Percentiles rank a stretch among this genome's conserved stretches.
Evolutionary conservation across 2,329 filamentous ascomycete species (phyloP).

Genomic region (Arthrobotrys iridis): DNA sequence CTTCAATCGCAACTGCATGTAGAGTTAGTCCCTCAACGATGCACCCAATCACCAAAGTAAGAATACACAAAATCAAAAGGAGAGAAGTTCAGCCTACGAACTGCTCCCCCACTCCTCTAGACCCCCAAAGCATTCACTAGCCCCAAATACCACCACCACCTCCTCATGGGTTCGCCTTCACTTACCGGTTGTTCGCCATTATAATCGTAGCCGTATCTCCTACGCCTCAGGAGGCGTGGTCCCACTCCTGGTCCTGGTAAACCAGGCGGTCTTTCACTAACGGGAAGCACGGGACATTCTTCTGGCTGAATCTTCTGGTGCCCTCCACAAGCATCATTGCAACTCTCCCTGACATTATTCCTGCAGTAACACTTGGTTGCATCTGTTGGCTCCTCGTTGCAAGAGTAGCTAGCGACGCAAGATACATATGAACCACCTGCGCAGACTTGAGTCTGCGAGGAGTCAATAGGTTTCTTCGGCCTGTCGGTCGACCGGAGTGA

Average conservation of each 20-base stretch:
- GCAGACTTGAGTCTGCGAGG: conserved; percentile 28
- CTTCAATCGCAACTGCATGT: not conserved
- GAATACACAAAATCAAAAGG: conserved; percentile 5
- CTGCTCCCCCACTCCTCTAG: not conserved
- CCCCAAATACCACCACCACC: not conserved
- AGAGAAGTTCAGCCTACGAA: not conserved
- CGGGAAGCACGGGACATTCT: conserved; percentile 22
- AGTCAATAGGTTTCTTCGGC: conserved; percentile 24
- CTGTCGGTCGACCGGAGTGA: not conserved
- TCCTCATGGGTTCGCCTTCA: not conserved
- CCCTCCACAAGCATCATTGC: conserved; percentile 34
- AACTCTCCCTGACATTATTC: conserved; percentile 47
- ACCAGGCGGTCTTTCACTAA: conserved; percentile 16
- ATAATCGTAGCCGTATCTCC: not conserved
- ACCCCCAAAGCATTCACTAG: conserved; percentile 13
- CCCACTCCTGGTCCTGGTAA: conserved; percentile 15
- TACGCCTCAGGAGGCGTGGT: not conserved
- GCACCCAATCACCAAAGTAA: conserved; percentile 3
- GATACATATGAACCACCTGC: conserved; percentile 28
- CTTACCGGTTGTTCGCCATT: not conserved
- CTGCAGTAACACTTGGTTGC: conserved; percentile 39
- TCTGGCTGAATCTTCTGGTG: conserved; percentile 6
- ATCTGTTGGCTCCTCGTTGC: conserved; percentile 7
- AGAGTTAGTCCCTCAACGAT: not conserved
- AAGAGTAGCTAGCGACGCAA: conserved; percentile 38